Evolutionary conservation across 2,329 filamentous ascomycete genomes (phyloP), one percentile per base, ranked within the genome.

Genomic region (Calonectria crousiana): DNA sequence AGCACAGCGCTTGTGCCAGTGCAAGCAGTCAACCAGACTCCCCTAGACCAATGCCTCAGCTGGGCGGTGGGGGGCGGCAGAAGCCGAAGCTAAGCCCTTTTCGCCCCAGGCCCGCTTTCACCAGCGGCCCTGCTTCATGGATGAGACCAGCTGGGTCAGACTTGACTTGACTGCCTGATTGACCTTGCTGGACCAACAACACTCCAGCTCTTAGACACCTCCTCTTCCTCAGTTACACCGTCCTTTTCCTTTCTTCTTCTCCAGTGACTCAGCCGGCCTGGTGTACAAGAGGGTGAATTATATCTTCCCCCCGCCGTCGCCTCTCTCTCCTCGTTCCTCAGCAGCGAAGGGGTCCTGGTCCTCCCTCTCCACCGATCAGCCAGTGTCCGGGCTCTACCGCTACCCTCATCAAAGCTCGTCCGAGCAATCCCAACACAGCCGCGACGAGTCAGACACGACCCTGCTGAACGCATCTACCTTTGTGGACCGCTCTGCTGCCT

Each of bases 121-220:
- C 72, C 73, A 74, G 65, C 71, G 74, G 74, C 77, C 75, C 78
- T 80, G 78, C 77, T 76, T 81, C 78, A 80, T 77, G 72, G 75
- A 75, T 74, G 72, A 75, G 72, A 77, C 73, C 78, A 79, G 78
- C 80, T 81, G 73, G 72, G 76, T 79, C 80, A 81, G 80, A 81
- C 78, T 81, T 81, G 80, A 81, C 77, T 81, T 81, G 79, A 81
- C 78, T 81, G 80, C 80, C 80, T 81, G 77, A 81, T 79, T 74
- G 75, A 75, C 72, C 72, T 73, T 49, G 75, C 72, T 73, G 34
- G 75, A 77, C 72, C 67, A 64, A 67, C 72, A 58, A 66, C 56
- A 32, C 58, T 75, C 64, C 49, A 71, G 51, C 67, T 53, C 49
- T 30, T 41, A 51, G 58, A 70, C 73, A 49, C 68, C 76, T 65